These are phyloP conservation scores for Trichaptum fuscoviolaceum DNA, from an alignment of 768 basidiomycete genomes.

Conservation along the genomic window DNA sequence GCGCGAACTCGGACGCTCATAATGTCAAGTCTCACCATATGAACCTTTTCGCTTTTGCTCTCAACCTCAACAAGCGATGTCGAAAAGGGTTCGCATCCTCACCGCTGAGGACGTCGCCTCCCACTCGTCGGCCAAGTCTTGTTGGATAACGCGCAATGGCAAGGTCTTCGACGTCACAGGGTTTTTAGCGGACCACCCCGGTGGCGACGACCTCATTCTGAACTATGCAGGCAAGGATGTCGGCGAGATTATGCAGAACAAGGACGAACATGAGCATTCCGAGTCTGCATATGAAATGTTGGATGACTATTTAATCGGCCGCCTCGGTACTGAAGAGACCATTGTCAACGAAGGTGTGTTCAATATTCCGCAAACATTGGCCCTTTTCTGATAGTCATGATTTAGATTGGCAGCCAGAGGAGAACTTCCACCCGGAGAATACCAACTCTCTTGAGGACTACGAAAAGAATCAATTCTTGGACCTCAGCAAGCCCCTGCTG, in stretches of 20 bases:
- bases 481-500: constrained; percentile 66
- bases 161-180: constrained; percentile 87
- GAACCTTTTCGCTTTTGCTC: constrained; percentile 11
- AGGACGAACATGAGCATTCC: constrained; percentile 80
- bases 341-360: constrained; percentile 77
- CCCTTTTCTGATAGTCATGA: constrained; percentile 11
- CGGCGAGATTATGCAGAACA: constrained; percentile 73
- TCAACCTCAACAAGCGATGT: constrained; percentile 37
- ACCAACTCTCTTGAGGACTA: constrained; percentile 80
- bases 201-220: constrained; percentile 88
- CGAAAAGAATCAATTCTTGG: constrained; percentile 86
- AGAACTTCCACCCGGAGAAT: constrained; percentile 88
- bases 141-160: constrained; percentile 77
- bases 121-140: constrained; percentile 57
- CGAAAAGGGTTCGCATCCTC: constrained; percentile 65
- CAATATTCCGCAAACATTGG: constrained; percentile 6
- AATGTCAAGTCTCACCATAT: background rate
- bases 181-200: constrained; percentile 88
- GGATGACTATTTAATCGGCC: constrained; percentile 81
- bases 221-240: constrained; percentile 83
- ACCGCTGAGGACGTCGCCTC: constrained; percentile 65
- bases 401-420: constrained; percentile 82
- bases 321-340: constrained; percentile 67
- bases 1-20: background rate
- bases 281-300: constrained; percentile 90